Evolutionary conservation across 202 grass and related monocot genomes (phyloP).

Genomic region (Tripidium arundinaceum): DNA sequence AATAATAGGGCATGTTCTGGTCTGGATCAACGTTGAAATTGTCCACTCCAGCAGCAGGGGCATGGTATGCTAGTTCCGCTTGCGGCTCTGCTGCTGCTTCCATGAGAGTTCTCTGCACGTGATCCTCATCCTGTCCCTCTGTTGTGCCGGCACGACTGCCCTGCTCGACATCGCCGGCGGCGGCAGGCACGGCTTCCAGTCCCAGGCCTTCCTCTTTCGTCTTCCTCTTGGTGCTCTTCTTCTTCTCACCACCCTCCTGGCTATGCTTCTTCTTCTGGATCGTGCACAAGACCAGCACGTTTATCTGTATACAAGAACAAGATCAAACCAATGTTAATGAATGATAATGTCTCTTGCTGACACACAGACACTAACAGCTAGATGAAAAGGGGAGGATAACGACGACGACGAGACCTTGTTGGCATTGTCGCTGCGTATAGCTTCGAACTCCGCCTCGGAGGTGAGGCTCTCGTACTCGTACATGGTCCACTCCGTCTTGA

Average conservation of each 20-base stretch:
- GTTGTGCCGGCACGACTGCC: neutral
- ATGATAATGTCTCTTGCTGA: neutral
- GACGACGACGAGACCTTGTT: neutral
- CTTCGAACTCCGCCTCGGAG: neutral
- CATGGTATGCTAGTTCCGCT: neutral
- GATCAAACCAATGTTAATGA: neutral
- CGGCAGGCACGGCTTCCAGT: neutral
- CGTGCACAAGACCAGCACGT: neutral
- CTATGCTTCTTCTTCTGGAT: constrained; percentile 5
- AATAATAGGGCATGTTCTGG: neutral
- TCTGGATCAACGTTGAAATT: neutral
- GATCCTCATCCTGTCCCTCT: neutral
- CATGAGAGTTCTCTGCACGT: neutral
- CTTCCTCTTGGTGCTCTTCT: neutral
- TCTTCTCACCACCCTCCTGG: neutral
- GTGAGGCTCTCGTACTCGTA: constrained; percentile 38
- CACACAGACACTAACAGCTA: neutral
- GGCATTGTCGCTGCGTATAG: neutral
- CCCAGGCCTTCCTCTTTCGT: neutral
- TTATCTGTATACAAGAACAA: neutral
- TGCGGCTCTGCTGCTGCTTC: neutral
- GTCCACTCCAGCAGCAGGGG: neutral
- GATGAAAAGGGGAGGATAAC: neutral
- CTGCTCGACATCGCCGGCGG: neutral
- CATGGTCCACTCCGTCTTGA: constrained; percentile 30